phyloP scores from a whole-genome alignment of 177 flowering plant genomes.

The Vitis hybrid region DNA sequence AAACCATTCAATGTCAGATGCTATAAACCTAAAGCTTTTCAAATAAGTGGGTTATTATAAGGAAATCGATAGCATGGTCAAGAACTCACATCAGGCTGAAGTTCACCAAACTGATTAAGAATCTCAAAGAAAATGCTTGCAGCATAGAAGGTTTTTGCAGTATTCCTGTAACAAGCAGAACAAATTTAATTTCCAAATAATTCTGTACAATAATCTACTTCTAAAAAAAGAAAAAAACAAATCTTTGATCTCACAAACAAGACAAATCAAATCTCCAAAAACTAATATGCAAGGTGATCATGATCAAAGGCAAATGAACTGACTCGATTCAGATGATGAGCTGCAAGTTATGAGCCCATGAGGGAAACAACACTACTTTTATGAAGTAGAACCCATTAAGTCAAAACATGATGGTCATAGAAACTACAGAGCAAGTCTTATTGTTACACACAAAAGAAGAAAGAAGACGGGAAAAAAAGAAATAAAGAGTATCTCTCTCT shows the following conservation, averaged over 20 bases:
- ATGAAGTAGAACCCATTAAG: too few relatives aligned
- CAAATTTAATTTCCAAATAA: background rate
- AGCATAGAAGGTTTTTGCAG: slow-evolving; percentile 96
- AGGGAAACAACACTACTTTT: too few relatives aligned
- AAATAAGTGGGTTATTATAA: too few relatives aligned
- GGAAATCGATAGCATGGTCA: background rate
- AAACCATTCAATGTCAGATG: background rate
- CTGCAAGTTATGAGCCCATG: too few relatives aligned
- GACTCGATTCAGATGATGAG: too few relatives aligned
- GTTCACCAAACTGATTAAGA: slow-evolving; percentile 82
- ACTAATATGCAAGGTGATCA: too few relatives aligned
- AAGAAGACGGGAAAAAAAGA: too few relatives aligned
- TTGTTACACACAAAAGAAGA: too few relatives aligned
- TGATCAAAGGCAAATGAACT: too few relatives aligned
- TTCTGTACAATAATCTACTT: background rate
- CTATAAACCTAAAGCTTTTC: background rate
- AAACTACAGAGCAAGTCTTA: too few relatives aligned
- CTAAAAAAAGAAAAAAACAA: background rate
- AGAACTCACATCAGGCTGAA: slow-evolving; percentile 85
- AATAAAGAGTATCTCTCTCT: too few relatives aligned
- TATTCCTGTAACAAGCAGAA: slow-evolving; percentile 53
- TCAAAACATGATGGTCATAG: too few relatives aligned
- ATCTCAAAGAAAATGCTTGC: slow-evolving; percentile 99
- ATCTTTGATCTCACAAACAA: background rate
- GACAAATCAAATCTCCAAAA: background rate